These are phyloP conservation scores for Huntiella decipiens DNA, from an alignment of 2,329 filamentous ascomycete species.

Conservation along the genomic window DNA sequence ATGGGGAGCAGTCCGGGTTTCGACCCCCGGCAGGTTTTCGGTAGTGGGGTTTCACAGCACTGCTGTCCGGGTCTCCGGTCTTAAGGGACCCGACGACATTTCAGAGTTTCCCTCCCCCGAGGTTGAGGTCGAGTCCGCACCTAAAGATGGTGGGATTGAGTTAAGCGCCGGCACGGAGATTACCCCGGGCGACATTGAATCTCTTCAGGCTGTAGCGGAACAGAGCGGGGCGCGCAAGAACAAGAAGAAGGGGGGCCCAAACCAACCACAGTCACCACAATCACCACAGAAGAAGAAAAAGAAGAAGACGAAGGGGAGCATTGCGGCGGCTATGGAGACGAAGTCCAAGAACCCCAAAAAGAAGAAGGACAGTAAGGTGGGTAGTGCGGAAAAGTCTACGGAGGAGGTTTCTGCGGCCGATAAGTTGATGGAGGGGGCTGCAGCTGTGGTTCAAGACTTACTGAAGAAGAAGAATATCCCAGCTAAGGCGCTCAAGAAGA, in stretches of 20 bases:
- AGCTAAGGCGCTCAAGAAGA: conserved; percentile 9
- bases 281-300: not conserved
- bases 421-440: conserved; percentile 9
- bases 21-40: too few relatives aligned
- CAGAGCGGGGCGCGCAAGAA: not conserved
- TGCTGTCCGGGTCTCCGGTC: not conserved
- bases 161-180: not conserved
- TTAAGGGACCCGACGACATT: conserved; percentile 9
- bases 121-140: not conserved
- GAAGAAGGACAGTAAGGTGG: not conserved
- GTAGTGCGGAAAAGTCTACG: too few relatives aligned
- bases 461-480: conserved; percentile 9
- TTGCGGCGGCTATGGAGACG: not conserved
- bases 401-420: not conserved
- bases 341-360: not conserved
- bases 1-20: too few relatives aligned
- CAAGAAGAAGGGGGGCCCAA: not conserved
- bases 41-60: not conserved
- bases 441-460: conserved; percentile 9
- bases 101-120: not conserved
- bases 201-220: not conserved
- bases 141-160: too few relatives aligned
- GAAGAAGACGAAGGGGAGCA: not conserved
- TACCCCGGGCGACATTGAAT: not conserved
- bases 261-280: not conserved